Evolutionary conservation across 257 asterid genomes (phyloP).

Genomic region (Schizonepeta tenuifolia): DNA sequence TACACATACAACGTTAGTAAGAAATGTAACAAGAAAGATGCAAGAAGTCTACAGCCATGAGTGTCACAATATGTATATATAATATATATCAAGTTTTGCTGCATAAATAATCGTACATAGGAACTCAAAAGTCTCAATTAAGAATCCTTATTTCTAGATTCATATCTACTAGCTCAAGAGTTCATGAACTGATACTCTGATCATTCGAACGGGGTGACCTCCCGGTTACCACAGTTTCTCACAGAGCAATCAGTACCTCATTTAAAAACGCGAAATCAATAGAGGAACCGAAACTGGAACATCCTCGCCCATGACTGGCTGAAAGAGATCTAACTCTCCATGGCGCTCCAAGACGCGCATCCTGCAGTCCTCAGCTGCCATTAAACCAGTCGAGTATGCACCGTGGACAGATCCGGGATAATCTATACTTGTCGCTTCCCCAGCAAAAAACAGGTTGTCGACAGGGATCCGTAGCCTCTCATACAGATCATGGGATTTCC

Average conservation of each 20-base stretch:
- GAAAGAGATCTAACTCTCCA: conserved; percentile 78
- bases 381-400: conserved; percentile 84
- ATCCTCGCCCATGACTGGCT: conserved; percentile 78
- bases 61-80: background rate
- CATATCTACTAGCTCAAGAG: background rate
- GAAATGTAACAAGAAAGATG: background rate
- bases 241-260: conserved; percentile 53
- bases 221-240: conserved; percentile 47
- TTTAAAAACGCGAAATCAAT: conserved; percentile 69
- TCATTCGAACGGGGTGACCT: conserved; percentile 55
- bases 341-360: conserved; percentile 89
- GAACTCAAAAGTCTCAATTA: background rate
- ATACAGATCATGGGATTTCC: conserved; percentile 76
- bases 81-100: background rate
- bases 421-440: conserved; percentile 83
- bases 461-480: conserved; percentile 83
- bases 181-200: conserved; percentile 48
- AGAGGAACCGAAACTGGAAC: conserved; percentile 61
- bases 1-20: background rate
- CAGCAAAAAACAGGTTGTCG: conserved; percentile 87
- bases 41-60: background rate
- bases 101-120: conserved; percentile 4
- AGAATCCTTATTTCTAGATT: background rate
- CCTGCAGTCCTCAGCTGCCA: conserved; percentile 95
- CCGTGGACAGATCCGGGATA: conserved; percentile 92